A percentile compares a stretch with the other conserved stretches of the same genome.
phyloP scores from a whole-genome alignment of 2,329 filamentous ascomycete species.

The Diaporthe capsici region DNA sequence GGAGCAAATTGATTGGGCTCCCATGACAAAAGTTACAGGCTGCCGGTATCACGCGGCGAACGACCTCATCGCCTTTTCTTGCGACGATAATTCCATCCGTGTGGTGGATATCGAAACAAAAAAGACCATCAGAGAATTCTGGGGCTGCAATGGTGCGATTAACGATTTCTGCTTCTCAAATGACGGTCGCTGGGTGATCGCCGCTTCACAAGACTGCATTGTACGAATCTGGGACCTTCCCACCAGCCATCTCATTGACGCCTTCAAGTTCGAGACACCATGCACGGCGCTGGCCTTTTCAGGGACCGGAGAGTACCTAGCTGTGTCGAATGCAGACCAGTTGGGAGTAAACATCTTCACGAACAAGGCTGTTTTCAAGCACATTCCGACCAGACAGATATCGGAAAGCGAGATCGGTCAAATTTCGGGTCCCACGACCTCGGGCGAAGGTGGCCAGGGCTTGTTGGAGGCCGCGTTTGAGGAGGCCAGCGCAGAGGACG shows the following conservation, averaged over 20 bases:
- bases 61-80: constrained; percentile 89
- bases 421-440: constrained; percentile 79
- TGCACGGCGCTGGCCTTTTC: constrained; percentile 93
- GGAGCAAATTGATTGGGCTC: constrained; percentile 87
- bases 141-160: constrained; percentile 81
- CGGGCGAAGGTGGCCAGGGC: constrained; percentile 84
- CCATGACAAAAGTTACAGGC: constrained; percentile 80
- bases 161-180: constrained; percentile 91
- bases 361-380: constrained; percentile 91
- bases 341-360: constrained; percentile 97
- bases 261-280: constrained; percentile 82
- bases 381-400: constrained; percentile 88
- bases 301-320: constrained; percentile 91
- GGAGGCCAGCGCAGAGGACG: constrained; percentile 62
- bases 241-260: constrained; percentile 95
- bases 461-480: constrained; percentile 83
- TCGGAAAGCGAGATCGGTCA: constrained; percentile 80
- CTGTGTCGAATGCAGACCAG: constrained; percentile 84
- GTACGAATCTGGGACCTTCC: constrained; percentile 95
- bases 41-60: constrained; percentile 86
- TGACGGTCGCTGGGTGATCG: constrained; percentile 94
- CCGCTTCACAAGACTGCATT: constrained; percentile 84
- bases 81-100: constrained; percentile 89
- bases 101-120: constrained; percentile 92
- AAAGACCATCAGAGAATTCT: constrained; percentile 92